Evolutionary conservation across 805 yeast species (phyloP), one percentile per base, ranked within the genome.

Genomic region (Sungouiozyma ichnusensis): DNA sequence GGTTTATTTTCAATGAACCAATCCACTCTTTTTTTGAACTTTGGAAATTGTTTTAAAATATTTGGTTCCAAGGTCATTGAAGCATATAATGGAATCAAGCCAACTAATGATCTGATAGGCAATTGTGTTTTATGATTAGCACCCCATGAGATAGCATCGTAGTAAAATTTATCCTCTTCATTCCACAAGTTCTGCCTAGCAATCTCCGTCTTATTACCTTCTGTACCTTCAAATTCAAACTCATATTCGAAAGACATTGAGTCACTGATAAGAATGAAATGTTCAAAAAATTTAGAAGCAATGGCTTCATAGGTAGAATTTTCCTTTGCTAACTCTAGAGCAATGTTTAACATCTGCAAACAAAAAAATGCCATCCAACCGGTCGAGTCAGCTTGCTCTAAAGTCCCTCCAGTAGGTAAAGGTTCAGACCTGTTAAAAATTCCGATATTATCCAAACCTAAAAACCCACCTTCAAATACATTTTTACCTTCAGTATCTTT

Each of bases 331-430:
- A 87, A 73, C 62, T 88, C 96, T 48, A 87, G 71, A 0, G 96
- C 88, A 58, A 88, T 88, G 62, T 85, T 88, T 64, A 88, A 73
- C 96, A 87, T 86, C 58, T 84, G 88, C 53, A 88, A 68, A 31
- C 82, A 76, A 66, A 81, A 87, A 68, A 90, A 87, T 0, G 95
- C 96, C 92, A 87, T 85, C 97, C 97, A 87, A 31, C 96, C 96
- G 6, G 97, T 88, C 14, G 95, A 84, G 64, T 87, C 97, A 0
- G 96, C 95, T 64, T 87, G 97, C 60, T 86, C 94, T 48, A 87
- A 70, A 33, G 73, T 76, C 38, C 95, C 95, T 35, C 96, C 95
- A 2, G 94, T 85, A 32, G 97, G 97, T 53, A 85, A 68, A 1
- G 94, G 94, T 66, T 88, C 97, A 5, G 94, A 84, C 60, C 97